These are phyloP conservation scores for Trametes sp. DNA, from an alignment of 1,284 basidiomycete genomes.

Conservation along the genomic window DNA sequence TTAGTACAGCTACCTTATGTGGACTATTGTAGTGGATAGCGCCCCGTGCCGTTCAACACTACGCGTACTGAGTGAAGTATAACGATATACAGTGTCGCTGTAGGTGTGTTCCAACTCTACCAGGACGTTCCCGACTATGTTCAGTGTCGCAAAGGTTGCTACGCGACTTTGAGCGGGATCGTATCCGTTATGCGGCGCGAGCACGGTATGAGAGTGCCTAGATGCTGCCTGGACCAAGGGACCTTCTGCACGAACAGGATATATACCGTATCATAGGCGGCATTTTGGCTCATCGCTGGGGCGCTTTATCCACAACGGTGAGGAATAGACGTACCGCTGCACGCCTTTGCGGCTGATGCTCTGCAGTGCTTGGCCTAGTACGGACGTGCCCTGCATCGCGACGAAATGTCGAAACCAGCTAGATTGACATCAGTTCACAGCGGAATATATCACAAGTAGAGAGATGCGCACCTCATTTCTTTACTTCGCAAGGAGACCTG, in stretches of 20 bases:
- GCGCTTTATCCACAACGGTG: not conserved
- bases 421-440: slow-evolving; percentile 11
- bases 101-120: too few relatives aligned
- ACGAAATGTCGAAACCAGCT: slow-evolving; percentile 89
- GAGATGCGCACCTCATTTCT: slow-evolving; percentile 71
- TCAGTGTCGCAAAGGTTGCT: too few relatives aligned
- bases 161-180: too few relatives aligned
- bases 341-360: slow-evolving; percentile 76
- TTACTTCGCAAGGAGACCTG: slow-evolving; percentile 85
- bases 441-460: slow-evolving; percentile 6
- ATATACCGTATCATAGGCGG: not conserved
- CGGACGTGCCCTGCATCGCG: slow-evolving; percentile 82
- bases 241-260: too few relatives aligned
- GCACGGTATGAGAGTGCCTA: too few relatives aligned
- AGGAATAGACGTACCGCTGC: slow-evolving; percentile 54
- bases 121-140: too few relatives aligned
- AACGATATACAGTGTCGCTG: too few relatives aligned
- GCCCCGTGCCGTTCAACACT: too few relatives aligned
- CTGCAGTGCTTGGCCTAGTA: slow-evolving; percentile 82
- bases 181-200: too few relatives aligned
- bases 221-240: too few relatives aligned
- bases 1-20: not conserved
- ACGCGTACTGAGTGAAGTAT: too few relatives aligned
- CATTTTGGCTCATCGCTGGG: not conserved
- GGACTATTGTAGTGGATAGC: not conserved